Conservation (phyloP, 305 asterid species). For the Salvia sclarea region DNA sequence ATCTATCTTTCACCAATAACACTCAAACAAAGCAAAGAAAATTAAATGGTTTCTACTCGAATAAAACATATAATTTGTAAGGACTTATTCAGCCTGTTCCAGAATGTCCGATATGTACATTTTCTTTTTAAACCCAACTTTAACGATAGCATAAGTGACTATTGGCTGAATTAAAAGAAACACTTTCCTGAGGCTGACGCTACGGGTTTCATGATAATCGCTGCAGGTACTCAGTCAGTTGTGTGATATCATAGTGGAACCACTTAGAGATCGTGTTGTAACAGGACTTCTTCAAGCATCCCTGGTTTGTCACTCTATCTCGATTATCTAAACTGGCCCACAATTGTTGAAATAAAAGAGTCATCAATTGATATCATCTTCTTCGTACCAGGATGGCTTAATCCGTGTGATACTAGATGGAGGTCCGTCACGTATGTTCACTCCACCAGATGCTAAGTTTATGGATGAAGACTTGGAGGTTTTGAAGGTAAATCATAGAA, state of each 20-base stretch:
- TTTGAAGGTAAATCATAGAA: constrained; percentile 61
- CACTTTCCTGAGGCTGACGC: constrained; percentile 15
- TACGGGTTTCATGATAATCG: constrained; percentile 25
- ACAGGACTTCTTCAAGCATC: constrained; percentile 98
- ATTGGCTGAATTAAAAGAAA: constrained; percentile 11
- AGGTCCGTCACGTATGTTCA: constrained; percentile 81
- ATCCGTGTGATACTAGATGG: constrained; percentile 89
- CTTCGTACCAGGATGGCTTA: constrained; percentile 72
- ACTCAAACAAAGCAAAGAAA: neutral
- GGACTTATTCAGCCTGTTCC: neutral
- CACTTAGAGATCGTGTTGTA: constrained; percentile 93
- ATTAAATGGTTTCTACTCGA: neutral
- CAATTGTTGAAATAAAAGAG: constrained; percentile 8
- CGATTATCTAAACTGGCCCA: constrained; percentile 21
- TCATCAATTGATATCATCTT: constrained; percentile 30
- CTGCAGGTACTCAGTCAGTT: constrained; percentile 86
- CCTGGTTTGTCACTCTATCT: constrained; percentile 59
- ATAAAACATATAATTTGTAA: neutral
- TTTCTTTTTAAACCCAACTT: neutral
- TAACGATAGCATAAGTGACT: neutral
- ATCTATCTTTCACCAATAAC: neutral
- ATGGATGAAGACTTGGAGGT: constrained; percentile 90
- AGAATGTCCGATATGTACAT: neutral
- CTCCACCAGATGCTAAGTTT: constrained; percentile 73
- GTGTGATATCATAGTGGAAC: constrained; percentile 88